Base-by-base conservation (phyloP, 768 basidiomycete genomes). In the Fomitopsis serialis region DNA sequence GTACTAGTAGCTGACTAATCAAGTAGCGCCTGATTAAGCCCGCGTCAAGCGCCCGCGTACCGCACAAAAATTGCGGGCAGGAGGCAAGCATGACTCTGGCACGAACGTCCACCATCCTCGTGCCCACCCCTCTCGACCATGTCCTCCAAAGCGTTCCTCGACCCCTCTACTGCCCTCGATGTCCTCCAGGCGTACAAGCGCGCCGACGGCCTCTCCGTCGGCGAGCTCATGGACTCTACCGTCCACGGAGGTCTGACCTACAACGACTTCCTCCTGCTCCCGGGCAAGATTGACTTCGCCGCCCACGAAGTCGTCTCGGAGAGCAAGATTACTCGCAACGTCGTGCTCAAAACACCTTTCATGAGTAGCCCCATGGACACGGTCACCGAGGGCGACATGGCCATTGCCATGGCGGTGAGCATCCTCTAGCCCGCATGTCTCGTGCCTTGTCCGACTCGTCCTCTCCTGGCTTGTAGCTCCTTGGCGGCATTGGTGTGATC, bases 281-380 rank as follows among this genome's bases (percentile, higher is more conserved):
- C 95, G 9, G 96, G 97, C 37, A 93, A 91, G 71, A 98, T 99
- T 64, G 85, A 94, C 75, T 99, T 99, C 70, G 76, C 88, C 11
- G 89, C 91, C 1, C 78, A 79, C 15, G 82, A 82, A 42, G 95
- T 94, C 66, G 65, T 80, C 61, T 84, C 91, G 2, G 92, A 98
- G 74, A 88, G 83, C 63, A 82, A 78, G 51, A 84, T 99, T 54
- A 97, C 96, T 22, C 85, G 89, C 52, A 97, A 97, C 61, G 90
- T 98, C 62, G 73, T 76, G 42, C 78, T 99, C 62, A 98, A 93
- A 74, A 95, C 94, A 0, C 97, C 96, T 0, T 96, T 99, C 73
- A 77, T 98, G 76, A 96, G 92, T 68, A 95, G 92, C 48, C 96
- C 97, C 15, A 99, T 99, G 97, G 97, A 99, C 74, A 99, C 97